Conservation (phyloP, 441 rosid species). For the Bruguiera hainesii region DNA sequence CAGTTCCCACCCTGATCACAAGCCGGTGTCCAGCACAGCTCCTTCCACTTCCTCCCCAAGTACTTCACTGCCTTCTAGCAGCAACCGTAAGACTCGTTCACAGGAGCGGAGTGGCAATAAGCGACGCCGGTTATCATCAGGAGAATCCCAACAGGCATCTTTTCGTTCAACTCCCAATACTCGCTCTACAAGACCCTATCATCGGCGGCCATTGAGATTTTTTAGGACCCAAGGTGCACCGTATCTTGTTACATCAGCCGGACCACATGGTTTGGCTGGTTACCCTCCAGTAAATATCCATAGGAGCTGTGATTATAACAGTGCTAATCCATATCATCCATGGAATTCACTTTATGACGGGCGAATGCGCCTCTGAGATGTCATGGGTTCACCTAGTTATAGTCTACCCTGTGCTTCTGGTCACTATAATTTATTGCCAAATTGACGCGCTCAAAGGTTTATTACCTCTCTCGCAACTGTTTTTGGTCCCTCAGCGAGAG, state of each 20-base stretch:
- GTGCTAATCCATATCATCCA: not conserved
- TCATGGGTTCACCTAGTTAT: not conserved
- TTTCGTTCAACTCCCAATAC: not conserved
- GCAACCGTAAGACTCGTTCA: not conserved
- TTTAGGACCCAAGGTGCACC: not conserved
- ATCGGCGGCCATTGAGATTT: not conserved
- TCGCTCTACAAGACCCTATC: not conserved
- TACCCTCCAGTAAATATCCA: slow-evolving; percentile 3
- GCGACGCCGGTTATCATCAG: slow-evolving; percentile 13
- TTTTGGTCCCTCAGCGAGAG: no score
- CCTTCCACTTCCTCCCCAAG: not conserved
- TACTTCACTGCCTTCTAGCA: not conserved
- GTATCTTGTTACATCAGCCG: not conserved
- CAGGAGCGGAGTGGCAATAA: slow-evolving; percentile 1
- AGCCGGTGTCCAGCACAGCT: not conserved
- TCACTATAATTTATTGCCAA: not conserved
- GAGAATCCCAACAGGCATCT: not conserved
- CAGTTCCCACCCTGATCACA: not conserved
- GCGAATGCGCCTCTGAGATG: not conserved
- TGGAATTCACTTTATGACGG: not conserved
- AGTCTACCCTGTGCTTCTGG: not conserved
- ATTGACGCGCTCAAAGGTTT: no score
- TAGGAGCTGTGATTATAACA: not conserved
- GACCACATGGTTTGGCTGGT: slow-evolving; percentile 7
- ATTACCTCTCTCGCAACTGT: no score